Conservation (phyloP, 768 basidiomycete genomes). For the Serpula lacrymans region DNA sequence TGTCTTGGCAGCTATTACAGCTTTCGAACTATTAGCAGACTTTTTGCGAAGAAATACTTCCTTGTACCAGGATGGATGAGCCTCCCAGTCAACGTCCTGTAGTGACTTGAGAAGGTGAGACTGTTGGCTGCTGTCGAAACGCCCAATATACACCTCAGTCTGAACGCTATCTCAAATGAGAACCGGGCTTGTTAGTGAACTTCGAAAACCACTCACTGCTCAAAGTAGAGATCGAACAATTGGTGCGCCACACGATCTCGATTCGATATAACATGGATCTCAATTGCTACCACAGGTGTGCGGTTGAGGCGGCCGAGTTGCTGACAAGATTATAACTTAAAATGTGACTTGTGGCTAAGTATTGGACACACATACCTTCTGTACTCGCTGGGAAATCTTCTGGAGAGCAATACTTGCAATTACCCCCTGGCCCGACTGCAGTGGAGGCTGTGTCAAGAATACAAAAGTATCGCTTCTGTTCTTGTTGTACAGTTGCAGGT, state of each 20-base stretch:
- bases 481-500: conserved; percentile 58
- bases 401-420: conserved; percentile 59
- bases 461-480: conserved; percentile 53
- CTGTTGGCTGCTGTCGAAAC: conserved; percentile 40
- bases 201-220: conserved; percentile 45
- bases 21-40: conserved; percentile 15
- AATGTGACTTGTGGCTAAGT: neutral
- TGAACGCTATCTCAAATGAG: conserved; percentile 45
- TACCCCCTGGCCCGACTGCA: conserved; percentile 43
- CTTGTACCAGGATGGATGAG: conserved; percentile 29
- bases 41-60: conserved; percentile 27
- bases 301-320: conserved; percentile 59
- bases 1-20: conserved; percentile 18
- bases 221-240: conserved; percentile 64
- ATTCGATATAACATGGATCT: conserved; percentile 69
- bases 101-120: conserved; percentile 42
- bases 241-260: conserved; percentile 64
- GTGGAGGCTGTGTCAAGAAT: conserved; percentile 49
- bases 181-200: neutral
- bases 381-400: conserved; percentile 54
- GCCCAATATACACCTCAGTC: conserved; percentile 44
- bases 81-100: conserved; percentile 38
- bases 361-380: conserved; percentile 35
- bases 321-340: conserved; percentile 24
- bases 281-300: conserved; percentile 48